Evolutionary conservation across 495 filamentous ascomycete genomes (phyloP).

Genomic region (Copromyces sp.): DNA sequence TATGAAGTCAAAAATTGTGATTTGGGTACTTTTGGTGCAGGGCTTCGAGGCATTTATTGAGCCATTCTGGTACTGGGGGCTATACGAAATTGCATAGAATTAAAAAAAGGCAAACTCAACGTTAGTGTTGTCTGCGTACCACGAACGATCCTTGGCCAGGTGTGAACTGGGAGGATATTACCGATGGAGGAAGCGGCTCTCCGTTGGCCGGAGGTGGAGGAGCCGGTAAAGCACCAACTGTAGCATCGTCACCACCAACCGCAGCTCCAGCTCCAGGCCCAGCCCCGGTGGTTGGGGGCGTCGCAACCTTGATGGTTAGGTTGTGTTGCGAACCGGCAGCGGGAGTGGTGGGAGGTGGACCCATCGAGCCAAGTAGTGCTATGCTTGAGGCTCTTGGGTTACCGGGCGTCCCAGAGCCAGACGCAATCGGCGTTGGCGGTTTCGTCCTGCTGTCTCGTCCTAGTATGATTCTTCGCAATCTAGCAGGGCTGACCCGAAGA

Average conservation of each 20-base stretch:
- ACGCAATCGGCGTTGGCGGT: constrained; percentile 27
- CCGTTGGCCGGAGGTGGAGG: constrained; percentile 48
- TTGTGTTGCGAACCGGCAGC: constrained; percentile 14
- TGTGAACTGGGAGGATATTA: constrained; percentile 34
- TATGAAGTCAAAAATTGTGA: constrained; percentile 73
- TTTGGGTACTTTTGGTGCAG: constrained; percentile 58
- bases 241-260: neutral
- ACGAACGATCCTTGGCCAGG: neutral
- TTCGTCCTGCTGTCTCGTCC: constrained; percentile 29
- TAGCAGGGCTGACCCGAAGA: constrained; percentile 57
- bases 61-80: constrained; percentile 77
- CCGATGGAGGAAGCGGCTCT: constrained; percentile 39
- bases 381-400: constrained; percentile 43
- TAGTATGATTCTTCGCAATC: constrained; percentile 44
- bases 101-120: constrained; percentile 1
- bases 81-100: constrained; percentile 23
- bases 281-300: constrained; percentile 12
- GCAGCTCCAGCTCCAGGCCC: neutral
- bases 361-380: constrained; percentile 49
- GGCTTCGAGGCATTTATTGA: constrained; percentile 50
- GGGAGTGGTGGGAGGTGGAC: constrained; percentile 41
- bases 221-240: constrained; percentile 51
- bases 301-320: constrained; percentile 21
- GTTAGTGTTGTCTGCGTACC: neutral
- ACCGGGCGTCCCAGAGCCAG: constrained; percentile 34